Evolutionary conservation across 202 grass and related monocot species (phyloP).

Genomic region (Sporobolus alterniflorus): DNA sequence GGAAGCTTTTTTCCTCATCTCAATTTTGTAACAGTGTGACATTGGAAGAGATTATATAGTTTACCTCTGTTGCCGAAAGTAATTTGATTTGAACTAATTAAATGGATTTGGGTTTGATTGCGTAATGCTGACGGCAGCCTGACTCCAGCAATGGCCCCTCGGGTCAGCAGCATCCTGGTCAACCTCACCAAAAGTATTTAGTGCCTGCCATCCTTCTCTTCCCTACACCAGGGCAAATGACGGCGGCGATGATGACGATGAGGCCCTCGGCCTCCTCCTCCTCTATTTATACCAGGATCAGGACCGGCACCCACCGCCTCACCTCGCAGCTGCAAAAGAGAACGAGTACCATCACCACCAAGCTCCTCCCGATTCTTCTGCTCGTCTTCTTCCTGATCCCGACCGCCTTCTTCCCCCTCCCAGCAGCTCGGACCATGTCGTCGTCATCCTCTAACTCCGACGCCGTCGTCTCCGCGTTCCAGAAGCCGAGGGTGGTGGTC

Average conservation of each 20-base stretch:
- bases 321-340: background rate
- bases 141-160: background rate
- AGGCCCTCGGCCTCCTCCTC: background rate
- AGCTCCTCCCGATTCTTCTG: background rate
- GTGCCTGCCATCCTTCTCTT: background rate
- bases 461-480: background rate
- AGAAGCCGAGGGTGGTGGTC: conserved; percentile 63
- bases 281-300: conserved; percentile 51
- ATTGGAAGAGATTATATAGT: background rate
- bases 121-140: conserved; percentile 8
- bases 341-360: background rate
- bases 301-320: background rate
- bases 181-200: conserved; percentile 10
- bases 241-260: conserved; percentile 6
- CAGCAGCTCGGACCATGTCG: conserved; percentile 5
- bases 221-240: background rate
- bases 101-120: background rate
- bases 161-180: background rate
- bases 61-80: background rate
- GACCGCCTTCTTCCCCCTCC: background rate
- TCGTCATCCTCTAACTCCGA: conserved; percentile 34
- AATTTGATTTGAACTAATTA: background rate
- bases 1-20: background rate
- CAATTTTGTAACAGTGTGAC: background rate
- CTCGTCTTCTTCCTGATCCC: background rate